A percentile compares a stretch with the other conserved stretches of the same genome.
phyloP scores from a whole-genome alignment of 371 early-diverging fungal species.

The Amoeboradix gromovi region DNA sequence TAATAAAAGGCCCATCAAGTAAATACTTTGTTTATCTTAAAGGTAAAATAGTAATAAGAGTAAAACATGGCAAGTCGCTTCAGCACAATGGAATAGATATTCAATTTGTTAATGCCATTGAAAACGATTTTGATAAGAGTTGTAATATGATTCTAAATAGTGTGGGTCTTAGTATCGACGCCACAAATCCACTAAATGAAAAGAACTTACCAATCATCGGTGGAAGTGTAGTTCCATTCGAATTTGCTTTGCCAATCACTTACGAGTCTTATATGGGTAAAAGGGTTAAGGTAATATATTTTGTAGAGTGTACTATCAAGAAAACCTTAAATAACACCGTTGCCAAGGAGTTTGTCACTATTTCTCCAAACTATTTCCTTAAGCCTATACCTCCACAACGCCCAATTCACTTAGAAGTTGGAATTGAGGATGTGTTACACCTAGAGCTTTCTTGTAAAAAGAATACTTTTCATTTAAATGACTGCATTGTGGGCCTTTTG shows the following conservation, averaged over 20 bases:
- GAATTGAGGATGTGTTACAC: conserved; percentile 76
- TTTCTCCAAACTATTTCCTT: background rate
- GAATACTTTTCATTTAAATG: conserved; percentile 50
- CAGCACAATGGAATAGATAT: conserved; percentile 91
- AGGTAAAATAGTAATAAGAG: conserved; percentile 21
- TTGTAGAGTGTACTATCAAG: conserved; percentile 66
- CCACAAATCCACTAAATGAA: background rate
- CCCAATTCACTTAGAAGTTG: conserved; percentile 76
- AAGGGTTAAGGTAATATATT: conserved; percentile 1
- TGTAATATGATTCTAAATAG: background rate
- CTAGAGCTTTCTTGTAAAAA: conserved; percentile 84
- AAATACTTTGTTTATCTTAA: background rate
- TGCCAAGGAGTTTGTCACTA: background rate
- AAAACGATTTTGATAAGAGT: conserved; percentile 14
- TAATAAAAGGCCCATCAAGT: background rate
- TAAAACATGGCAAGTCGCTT: conserved; percentile 58
- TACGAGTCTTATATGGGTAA: background rate
- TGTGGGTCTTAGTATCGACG: background rate
- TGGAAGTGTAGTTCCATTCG: background rate
- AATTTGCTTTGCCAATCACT: background rate
- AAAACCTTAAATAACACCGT: conserved; percentile 69
- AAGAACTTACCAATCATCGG: background rate
- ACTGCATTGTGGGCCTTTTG: conserved; percentile 92
- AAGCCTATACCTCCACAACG: conserved; percentile 47
- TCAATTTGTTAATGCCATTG: conserved; percentile 81